Conservation (phyloP, 2,329 filamentous ascomycete species). For the Colletotrichum eleusines region DNA sequence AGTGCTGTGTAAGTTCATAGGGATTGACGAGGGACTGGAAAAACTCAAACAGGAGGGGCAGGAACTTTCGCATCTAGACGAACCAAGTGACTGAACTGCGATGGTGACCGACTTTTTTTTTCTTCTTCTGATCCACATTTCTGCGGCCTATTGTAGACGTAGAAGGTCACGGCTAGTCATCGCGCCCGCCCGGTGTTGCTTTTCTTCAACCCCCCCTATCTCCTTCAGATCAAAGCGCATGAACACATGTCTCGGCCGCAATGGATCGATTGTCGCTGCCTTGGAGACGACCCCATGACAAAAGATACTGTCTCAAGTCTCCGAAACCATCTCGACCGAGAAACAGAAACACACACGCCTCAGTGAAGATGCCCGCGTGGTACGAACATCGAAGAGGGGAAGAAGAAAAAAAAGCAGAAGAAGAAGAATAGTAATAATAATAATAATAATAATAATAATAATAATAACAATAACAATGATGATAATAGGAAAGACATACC, state of each 20-base stretch:
- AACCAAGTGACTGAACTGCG: not conserved
- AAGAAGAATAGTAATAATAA: too few relatives aligned
- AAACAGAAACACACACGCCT: not conserved
- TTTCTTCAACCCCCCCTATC: too few relatives aligned
- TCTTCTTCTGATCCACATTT: not conserved
- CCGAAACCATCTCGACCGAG: not conserved
- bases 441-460: too few relatives aligned
- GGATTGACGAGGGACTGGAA: not conserved
- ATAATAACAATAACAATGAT: too few relatives aligned
- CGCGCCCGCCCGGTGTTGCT: not conserved
- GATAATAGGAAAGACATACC: not conserved
- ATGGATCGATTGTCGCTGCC: not conserved
- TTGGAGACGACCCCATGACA: not conserved
- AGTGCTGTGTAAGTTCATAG: not conserved
- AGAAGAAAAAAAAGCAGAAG: too few relatives aligned
- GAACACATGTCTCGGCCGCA: slow-evolving; percentile 3
- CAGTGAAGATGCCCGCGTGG: not conserved
- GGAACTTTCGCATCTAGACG: slow-evolving; percentile 24
- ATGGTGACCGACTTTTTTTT: not conserved
- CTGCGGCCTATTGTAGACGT: not conserved
- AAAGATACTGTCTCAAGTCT: not conserved
- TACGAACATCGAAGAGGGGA: not conserved
- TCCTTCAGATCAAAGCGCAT: not conserved
- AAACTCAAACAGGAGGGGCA: not conserved
- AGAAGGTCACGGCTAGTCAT: not conserved